These are phyloP conservation scores for Penicillium sp. DNA, from an alignment of 2,329 filamentous ascomycete species.

Conservation along the genomic window DNA sequence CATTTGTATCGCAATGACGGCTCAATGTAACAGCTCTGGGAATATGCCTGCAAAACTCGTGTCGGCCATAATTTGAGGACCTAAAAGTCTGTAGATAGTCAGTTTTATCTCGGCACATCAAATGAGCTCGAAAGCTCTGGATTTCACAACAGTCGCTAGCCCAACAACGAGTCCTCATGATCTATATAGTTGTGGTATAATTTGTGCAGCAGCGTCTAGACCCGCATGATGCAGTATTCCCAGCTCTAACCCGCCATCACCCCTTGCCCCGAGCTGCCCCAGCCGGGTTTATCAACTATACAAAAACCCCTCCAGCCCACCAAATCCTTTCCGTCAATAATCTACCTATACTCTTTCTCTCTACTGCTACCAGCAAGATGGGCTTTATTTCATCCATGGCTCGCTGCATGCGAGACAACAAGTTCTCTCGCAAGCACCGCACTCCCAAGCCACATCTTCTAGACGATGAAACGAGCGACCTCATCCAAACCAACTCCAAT, in stretches of 20 bases:
- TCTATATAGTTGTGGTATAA: background rate
- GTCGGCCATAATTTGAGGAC: background rate
- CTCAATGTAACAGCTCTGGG: background rate
- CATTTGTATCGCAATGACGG: background rate
- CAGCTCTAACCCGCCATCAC: background rate
- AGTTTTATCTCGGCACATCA: background rate
- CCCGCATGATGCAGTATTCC: constrained; percentile 7
- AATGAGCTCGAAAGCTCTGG: background rate
- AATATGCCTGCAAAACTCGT: background rate
- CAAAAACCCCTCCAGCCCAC: background rate
- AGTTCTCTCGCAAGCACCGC: constrained; percentile 16
- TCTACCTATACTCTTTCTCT: background rate
- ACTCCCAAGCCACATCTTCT: constrained; percentile 9
- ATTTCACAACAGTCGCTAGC: background rate
- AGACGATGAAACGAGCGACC: constrained; percentile 21
- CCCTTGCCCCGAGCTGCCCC: constrained; percentile 14
- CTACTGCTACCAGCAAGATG: constrained; percentile 6
- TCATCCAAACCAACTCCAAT: constrained; percentile 18
- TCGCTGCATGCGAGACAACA: constrained; percentile 15
- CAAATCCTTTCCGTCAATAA: background rate
- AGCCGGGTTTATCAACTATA: constrained; percentile 10
- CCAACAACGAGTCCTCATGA: background rate
- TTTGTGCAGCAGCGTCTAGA: background rate
- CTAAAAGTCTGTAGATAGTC: background rate
- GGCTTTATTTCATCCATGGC: constrained; percentile 20